Percentiles rank a stretch among this genome's conserved stretches.
Evolutionary conservation across 192 early-diverging fungal species (phyloP).

Genomic region (Mortierella claussenii): DNA sequence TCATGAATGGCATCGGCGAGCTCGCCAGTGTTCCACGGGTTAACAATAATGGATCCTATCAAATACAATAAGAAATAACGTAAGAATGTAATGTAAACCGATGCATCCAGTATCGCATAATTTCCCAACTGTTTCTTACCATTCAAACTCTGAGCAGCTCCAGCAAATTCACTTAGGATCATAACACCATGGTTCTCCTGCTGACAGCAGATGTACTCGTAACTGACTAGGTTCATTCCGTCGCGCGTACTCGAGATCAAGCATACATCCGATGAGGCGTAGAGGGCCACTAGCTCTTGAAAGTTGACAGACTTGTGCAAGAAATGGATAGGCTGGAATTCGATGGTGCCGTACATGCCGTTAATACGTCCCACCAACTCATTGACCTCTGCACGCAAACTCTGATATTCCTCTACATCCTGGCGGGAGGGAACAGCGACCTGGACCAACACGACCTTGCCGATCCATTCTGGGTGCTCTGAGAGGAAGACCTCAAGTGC

Average conservation of each 20-base stretch:
- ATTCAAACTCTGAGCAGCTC: conserved; percentile 97
- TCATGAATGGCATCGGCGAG: conserved; percentile 88
- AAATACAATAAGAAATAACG: no score
- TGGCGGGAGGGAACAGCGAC: conserved; percentile 98
- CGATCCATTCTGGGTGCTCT: conserved; percentile 90
- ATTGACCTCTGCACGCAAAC: conserved; percentile 93
- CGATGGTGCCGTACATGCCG: conserved; percentile 94
- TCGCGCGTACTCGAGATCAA: conserved; percentile 97
- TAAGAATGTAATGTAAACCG: no score
- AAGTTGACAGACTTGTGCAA: conserved; percentile 97
- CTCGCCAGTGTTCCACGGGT: conserved; percentile 99
- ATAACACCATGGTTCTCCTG: conserved; percentile 95
- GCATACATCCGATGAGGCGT: conserved; percentile 96
- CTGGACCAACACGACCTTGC: conserved; percentile 95
- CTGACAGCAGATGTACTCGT: conserved; percentile 97
- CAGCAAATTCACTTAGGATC: conserved; percentile 97
- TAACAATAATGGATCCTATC: conserved; percentile 92
- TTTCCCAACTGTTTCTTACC: no score
- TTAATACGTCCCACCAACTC: conserved; percentile 99
- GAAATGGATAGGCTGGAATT: conserved; percentile 98
- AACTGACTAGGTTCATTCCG: conserved; percentile 99
- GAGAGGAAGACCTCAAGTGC: conserved; percentile 93
- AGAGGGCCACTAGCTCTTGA: conserved; percentile 95
- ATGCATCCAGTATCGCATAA: no score
- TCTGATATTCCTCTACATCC: conserved; percentile 99